Evolutionary conservation across 192 early-diverging fungal species (phyloP).

Genomic region (Gamsiella multidivaricata): DNA sequence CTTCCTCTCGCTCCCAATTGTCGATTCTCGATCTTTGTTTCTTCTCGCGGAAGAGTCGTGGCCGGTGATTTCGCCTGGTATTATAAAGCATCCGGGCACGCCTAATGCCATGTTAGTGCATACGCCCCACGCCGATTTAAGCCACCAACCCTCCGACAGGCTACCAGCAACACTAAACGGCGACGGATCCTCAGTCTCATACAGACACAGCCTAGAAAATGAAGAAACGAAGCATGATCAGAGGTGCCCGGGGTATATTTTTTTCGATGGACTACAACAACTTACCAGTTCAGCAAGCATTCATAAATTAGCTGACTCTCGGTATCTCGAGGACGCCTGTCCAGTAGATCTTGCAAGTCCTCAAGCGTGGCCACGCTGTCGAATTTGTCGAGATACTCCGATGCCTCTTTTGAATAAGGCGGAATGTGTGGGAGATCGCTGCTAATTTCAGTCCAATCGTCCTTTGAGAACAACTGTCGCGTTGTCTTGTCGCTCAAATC

Average conservation of each 20-base stretch:
- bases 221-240: neutral
- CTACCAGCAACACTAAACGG: constrained; percentile 24
- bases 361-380: constrained; percentile 8
- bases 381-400: constrained; percentile 31
- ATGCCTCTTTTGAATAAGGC: constrained; percentile 25
- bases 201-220: constrained; percentile 21
- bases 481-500: constrained; percentile 23
- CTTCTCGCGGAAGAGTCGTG: constrained; percentile 33
- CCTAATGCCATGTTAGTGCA: constrained; percentile 22
- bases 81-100: constrained; percentile 22
- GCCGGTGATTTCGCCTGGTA: constrained; percentile 18
- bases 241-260: neutral
- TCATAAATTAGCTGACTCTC: constrained; percentile 32
- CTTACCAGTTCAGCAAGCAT: constrained; percentile 32
- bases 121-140: constrained; percentile 27
- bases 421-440: constrained; percentile 13
- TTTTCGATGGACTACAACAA: neutral
- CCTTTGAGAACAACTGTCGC: constrained; percentile 26
- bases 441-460: constrained; percentile 26
- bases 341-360: constrained; percentile 16
- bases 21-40: constrained; percentile 9
- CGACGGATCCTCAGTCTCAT: constrained; percentile 26
- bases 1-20: constrained; percentile 14
- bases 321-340: constrained; percentile 14
- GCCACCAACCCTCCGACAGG: constrained; percentile 23